Evolutionary conservation across 805 yeast genomes (phyloP).

Genomic region (Starmerella potacharoeniae): DNA sequence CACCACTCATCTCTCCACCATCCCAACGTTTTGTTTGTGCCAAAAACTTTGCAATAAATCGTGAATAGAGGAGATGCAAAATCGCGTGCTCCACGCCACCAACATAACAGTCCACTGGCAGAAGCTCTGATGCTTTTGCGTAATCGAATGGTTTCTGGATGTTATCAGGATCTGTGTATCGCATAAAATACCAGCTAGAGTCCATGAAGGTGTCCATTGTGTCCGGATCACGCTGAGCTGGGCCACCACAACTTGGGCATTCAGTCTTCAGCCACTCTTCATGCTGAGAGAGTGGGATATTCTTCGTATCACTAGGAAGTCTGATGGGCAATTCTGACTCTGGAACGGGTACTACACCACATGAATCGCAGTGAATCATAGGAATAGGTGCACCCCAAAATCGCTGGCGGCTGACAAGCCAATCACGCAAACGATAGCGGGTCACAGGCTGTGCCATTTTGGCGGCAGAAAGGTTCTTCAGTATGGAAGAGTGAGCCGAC

Average conservation of each 20-base stretch:
- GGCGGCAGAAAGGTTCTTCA: constrained; percentile 31
- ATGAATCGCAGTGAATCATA: constrained; percentile 68
- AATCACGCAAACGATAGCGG: constrained; percentile 68
- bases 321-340: constrained; percentile 72
- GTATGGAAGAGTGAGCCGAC: constrained; percentile 44
- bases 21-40: constrained; percentile 58
- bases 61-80: constrained; percentile 71
- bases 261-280: constrained; percentile 56
- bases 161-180: constrained; percentile 71
- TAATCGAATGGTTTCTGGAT: constrained; percentile 40
- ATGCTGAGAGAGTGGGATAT: constrained; percentile 58
- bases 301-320: constrained; percentile 45
- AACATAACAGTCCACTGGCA: constrained; percentile 84
- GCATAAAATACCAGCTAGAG: constrained; percentile 90
- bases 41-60: constrained; percentile 76
- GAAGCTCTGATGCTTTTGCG: constrained; percentile 37
- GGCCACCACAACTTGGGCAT: constrained; percentile 66
- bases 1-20: constrained; percentile 48
- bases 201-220: constrained; percentile 99
- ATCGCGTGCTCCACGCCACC: constrained; percentile 98
- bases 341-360: constrained; percentile 92
- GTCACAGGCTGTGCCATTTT: constrained; percentile 39
- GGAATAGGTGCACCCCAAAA: constrained; percentile 99
- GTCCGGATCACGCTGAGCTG: constrained; percentile 83
- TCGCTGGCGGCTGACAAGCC: constrained; percentile 90